A percentile compares a stretch with the other conserved stretches of the same genome.
These are phyloP conservation scores for Penicillium rolfsii DNA, from an alignment of 2,329 filamentous ascomycete species.

Conservation along the genomic window DNA sequence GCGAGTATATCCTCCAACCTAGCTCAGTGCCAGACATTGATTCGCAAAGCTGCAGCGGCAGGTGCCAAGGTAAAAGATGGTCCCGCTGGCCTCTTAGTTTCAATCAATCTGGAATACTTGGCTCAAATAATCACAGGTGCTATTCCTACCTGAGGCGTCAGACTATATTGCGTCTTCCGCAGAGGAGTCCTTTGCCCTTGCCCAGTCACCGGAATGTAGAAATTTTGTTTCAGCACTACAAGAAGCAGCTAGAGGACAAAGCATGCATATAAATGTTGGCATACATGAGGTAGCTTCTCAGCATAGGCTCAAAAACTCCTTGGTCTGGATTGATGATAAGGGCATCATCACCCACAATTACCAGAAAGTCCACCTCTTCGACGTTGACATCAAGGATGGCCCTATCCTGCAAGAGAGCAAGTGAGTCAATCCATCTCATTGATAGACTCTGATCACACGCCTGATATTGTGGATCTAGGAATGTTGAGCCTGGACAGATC, in stretches of 20 bases:
- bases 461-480: constrained; percentile 40
- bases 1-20: constrained; percentile 78
- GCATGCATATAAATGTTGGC: constrained; percentile 79
- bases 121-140: constrained; percentile 53
- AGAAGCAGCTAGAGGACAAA: constrained; percentile 64
- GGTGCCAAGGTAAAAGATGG: constrained; percentile 69
- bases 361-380: constrained; percentile 91
- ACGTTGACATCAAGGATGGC: constrained; percentile 64
- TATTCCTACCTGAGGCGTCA: constrained; percentile 90
- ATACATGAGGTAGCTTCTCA: constrained; percentile 72
- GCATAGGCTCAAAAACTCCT: constrained; percentile 63
- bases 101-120: not conserved
- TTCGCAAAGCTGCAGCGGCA: constrained; percentile 71
- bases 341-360: constrained; percentile 68
- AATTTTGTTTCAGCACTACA: constrained; percentile 78
- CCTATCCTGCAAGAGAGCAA: constrained; percentile 65
- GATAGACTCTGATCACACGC: not conserved
- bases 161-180: constrained; percentile 80
- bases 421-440: constrained; percentile 33
- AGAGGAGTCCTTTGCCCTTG: constrained; percentile 71
- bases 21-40: constrained; percentile 71
- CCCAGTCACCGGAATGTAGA: constrained; percentile 65
- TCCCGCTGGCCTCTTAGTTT: not conserved
- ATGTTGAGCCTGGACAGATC: constrained; percentile 67
- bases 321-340: constrained; percentile 67